phyloP scores from a whole-genome alignment of 2,329 filamentous ascomycete genomes.

The Sporothrix pseudoabietina region DNA sequence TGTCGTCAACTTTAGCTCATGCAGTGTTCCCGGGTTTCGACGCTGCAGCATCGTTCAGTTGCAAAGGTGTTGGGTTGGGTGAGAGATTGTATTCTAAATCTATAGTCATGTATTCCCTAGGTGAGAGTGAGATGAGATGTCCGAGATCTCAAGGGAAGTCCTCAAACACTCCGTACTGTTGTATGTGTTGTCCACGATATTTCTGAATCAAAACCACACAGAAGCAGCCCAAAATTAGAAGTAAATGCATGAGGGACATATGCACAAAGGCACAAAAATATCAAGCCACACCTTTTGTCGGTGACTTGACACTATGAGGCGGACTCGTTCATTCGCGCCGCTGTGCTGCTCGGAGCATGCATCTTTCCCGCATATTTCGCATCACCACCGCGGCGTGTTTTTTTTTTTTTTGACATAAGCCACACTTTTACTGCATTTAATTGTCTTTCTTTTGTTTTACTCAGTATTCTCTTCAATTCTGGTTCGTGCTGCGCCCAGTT shows the following conservation, averaged over 20 bases:
- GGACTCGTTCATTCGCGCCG: not conserved
- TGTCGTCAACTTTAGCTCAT: slow-evolving; percentile 11
- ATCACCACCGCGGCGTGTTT: not conserved
- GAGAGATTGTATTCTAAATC: not conserved
- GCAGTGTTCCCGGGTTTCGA: not conserved
- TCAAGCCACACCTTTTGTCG: not conserved
- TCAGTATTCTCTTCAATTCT: not conserved
- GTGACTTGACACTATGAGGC: not conserved
- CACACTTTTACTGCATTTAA: not conserved
- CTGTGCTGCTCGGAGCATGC: slow-evolving; percentile 7
- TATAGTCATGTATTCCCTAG: not conserved
- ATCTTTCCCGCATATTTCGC: not conserved
- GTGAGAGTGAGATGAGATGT: not conserved
- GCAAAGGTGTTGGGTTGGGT: not conserved
- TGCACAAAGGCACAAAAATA: slow-evolving; percentile 2
- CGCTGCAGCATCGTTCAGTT: not conserved
- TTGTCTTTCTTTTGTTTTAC: not conserved
- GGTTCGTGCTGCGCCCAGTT: not conserved
- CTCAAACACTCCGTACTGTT: not conserved
- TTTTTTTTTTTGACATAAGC: not conserved
- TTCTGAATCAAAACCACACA: not conserved
- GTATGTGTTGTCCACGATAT: not conserved
- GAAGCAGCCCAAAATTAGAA: not conserved
- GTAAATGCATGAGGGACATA: not conserved
- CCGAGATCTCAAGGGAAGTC: not conserved